phyloP scores from a whole-genome alignment of 2,329 filamentous ascomycete species.

The Shiraia sp. region DNA sequence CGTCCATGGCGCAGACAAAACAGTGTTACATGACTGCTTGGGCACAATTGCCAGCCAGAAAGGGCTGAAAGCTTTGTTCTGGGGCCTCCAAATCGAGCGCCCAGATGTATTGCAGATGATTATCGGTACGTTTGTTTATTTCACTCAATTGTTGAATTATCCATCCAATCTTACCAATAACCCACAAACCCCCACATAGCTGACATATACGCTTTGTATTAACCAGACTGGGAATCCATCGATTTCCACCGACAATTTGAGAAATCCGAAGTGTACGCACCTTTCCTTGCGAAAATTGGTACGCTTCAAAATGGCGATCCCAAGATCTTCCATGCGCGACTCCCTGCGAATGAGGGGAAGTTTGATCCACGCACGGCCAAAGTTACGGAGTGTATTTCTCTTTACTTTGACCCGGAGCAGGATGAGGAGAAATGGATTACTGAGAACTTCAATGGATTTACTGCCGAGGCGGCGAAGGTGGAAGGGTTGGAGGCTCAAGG shows the following conservation, averaged over 20 bases:
- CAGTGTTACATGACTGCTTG: conserved; percentile 37
- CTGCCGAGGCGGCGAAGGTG: conserved; percentile 35
- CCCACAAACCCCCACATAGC: not conserved
- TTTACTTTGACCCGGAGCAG: conserved; percentile 47
- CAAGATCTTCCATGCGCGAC: conserved; percentile 39
- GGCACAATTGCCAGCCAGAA: conserved; percentile 40
- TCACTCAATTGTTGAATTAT: too few species aligned
- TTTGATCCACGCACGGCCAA: conserved; percentile 45
- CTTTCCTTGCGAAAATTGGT: conserved; percentile 42
- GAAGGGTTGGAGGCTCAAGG: conserved; percentile 19
- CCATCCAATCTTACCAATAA: not conserved
- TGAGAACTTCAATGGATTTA: conserved; percentile 44
- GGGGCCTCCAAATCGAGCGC: conserved; percentile 47
- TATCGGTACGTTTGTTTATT: conserved; percentile 45
- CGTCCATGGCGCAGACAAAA: conserved; percentile 29
- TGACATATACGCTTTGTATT: not conserved
- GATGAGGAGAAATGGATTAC: conserved; percentile 28
- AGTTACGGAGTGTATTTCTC: conserved; percentile 54
- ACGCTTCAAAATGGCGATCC: conserved; percentile 13
- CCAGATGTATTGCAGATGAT: conserved; percentile 43
- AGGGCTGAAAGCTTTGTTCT: conserved; percentile 44
- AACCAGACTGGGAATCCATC: conserved; percentile 50
- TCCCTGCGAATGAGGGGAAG: conserved; percentile 20
- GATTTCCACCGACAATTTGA: conserved; percentile 49
- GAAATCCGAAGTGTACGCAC: conserved; percentile 38